A percentile compares a stretch with the other conserved stretches of the same genome.
phyloP scores from a whole-genome alignment of 495 filamentous ascomycete species.

The Aspergillus steynii region DNA sequence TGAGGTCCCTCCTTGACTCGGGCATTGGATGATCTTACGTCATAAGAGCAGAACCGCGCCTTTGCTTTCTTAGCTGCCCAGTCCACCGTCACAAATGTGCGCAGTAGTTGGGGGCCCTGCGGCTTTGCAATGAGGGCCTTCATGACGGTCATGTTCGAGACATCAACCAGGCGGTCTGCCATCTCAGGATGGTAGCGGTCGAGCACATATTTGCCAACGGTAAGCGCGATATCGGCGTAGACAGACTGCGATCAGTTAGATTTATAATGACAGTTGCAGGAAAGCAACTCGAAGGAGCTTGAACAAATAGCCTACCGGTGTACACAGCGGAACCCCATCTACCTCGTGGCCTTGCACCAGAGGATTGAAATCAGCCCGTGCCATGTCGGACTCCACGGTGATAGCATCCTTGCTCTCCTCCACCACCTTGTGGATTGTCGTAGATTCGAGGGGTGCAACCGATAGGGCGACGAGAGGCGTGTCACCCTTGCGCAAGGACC shows the following conservation, averaged over 20 bases:
- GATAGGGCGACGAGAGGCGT: conserved; percentile 35
- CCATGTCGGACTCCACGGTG: conserved; percentile 67
- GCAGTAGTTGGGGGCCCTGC: conserved; percentile 47
- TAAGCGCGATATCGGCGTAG: conserved; percentile 78
- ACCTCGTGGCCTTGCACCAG: conserved; percentile 72
- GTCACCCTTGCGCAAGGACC: conserved; percentile 9
- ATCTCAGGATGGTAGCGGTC: conserved; percentile 55
- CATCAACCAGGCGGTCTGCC: conserved; percentile 57
- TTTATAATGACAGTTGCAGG: conserved; percentile 10
- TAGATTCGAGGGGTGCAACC: conserved; percentile 35
- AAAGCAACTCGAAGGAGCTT: not conserved
- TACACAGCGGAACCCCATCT: conserved; percentile 60
- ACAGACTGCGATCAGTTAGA: conserved; percentile 44
- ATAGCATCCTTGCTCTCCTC: conserved; percentile 58
- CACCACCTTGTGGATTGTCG: conserved; percentile 51
- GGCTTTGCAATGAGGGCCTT: conserved; percentile 68
- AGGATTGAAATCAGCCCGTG: conserved; percentile 57
- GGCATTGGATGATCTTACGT: conserved; percentile 1
- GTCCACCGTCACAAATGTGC: conserved; percentile 23
- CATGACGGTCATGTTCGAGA: conserved; percentile 65
- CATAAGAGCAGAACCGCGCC: not conserved
- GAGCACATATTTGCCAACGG: conserved; percentile 67
- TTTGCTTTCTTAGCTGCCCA: conserved; percentile 3
- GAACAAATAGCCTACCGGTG: conserved; percentile 43
- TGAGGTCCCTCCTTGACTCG: not conserved